Base-by-base conservation (phyloP, 257 asterid genomes). In the Cordia subcordata region DNA sequence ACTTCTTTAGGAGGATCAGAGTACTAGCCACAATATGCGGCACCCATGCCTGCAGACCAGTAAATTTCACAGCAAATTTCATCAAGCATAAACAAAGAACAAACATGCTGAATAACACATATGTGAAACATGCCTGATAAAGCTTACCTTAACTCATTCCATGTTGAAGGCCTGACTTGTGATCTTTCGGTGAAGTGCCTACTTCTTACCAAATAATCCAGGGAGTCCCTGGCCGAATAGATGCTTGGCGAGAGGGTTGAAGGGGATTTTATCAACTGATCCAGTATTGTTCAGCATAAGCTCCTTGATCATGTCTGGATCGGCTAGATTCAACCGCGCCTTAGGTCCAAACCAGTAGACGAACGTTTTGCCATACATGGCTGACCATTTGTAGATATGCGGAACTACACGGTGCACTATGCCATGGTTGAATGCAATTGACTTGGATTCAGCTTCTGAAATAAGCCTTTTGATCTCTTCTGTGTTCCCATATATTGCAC, bases 81-180 rank as follows among this genome's bases (percentile, higher is more conserved):
- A 47, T 6, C 15, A 5, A n/a, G n/a, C n/a, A n/a, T n/a, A n/a
- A n/a, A n/a, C n/a, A n/a, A n/a, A n/a, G n/a, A n/a, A n/a, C n/a
- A n/a, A n/a, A n/a, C n/a, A n/a, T n/a, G n/a, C n/a, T n/a, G n/a
- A n/a, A n/a, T n/a, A n/a, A n/a, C n/a, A n/a, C n/a, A n/a, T n/a
- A n/a, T n/a, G n/a, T n/a, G 55, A 8, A 49, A 12, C 40, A 0
- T 32, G 40, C 8, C 18, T 8, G 13, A 11, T 44, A n/a, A n/a
- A n/a, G n/a, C n/a, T n/a, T 42, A 84, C 94, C 95, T 87, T 84
- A 39, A 86, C 75, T 47, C 77, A 51, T 57, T 84, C 95, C 90
- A 84, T 66, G 53, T 69, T 80, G 68, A 87, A 87, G 60, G 85
- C 94, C 64, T 70, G 85, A 22, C 51, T 75, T 9, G 85, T 63